phyloP scores from a whole-genome alignment of 768 basidiomycete genomes.

The Tulasnella calospora region DNA sequence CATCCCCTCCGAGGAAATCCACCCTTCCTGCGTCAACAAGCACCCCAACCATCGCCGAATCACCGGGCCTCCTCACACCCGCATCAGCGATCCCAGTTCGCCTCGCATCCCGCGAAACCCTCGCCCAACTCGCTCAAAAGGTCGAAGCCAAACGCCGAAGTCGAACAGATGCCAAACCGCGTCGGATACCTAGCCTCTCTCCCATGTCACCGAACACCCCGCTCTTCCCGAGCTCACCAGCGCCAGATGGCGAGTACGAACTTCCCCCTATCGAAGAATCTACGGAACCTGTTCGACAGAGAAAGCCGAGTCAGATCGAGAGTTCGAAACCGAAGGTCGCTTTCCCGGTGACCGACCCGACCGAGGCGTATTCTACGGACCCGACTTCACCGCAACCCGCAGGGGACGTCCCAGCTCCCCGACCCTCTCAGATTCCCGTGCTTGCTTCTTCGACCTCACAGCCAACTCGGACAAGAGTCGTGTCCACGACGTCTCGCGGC shows the following conservation, averaged over 20 bases:
- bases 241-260: neutral
- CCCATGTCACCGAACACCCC: slow-evolving; percentile 6
- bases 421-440: neutral
- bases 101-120: slow-evolving; percentile 19
- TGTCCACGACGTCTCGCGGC: neutral
- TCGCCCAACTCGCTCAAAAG: slow-evolving; percentile 13
- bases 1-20: neutral
- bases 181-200: slow-evolving; percentile 4
- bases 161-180: slow-evolving; percentile 17
- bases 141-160: slow-evolving; percentile 14
- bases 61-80: slow-evolving; percentile 12
- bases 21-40: neutral
- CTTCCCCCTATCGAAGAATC: neutral
- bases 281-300: neutral
- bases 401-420: neutral
- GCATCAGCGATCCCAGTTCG: neutral
- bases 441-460: neutral
- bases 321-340: slow-evolving; percentile 15
- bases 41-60: neutral
- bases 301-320: slow-evolving; percentile 16
- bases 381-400: neutral
- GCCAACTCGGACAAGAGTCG: neutral
- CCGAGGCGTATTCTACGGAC: neutral
- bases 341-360: slow-evolving; percentile 16
- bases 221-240: slow-evolving; percentile 1